Evolutionary conservation across 2,329 filamentous ascomycete species (phyloP), one percentile per base, ranked within the genome.

Genomic region (Xylariales sp.): DNA sequence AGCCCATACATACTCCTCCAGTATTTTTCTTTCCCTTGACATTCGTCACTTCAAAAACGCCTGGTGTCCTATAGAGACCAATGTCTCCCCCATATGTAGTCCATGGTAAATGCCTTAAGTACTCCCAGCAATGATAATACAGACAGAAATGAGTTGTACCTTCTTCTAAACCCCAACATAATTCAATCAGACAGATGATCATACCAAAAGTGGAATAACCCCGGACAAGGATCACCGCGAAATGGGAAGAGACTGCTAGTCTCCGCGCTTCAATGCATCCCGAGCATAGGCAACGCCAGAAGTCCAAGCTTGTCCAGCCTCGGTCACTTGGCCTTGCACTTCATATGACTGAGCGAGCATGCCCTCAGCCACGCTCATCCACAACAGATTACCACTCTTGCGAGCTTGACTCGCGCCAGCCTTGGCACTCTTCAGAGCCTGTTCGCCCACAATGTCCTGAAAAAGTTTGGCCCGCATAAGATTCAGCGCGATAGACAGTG

Each of bases 391-490:
- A 16, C 83, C 81, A 48, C 81, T 84, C 55, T 78, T 77, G 46
- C 76, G 74, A 5, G 84, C 83, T 64, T 86, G 82, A 29, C 74
- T 74, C 17, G 75, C 73, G 17, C 81, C 83, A 1, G 85, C 85
- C 46, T 76, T 74, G 5, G 84, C 83, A 53, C 83, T 86, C 63
- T 89, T 89, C 42, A 87, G 72, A 0, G 85, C 83, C 58, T 90
- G 85, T 41, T 85, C 83, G 34, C 88, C 88, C 4, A 94, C 79
- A 12, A 90, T 83, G 42, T 85, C 84, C 31, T 83, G 82, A 60
- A 90, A 96, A 53, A 95, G 85, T 36, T 81, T 78, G 53, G 76
- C 81, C 37, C 85, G 84, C 85, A 96, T 94, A 47, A 93, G 82
- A 49, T 82, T 89, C 42, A 96, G 76, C 5, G 85, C 82, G 46